Evolutionary conservation across 495 filamentous ascomycete species (phyloP), one percentile per base, ranked within the genome.

Genomic region (Lepraria neglecta): DNA sequence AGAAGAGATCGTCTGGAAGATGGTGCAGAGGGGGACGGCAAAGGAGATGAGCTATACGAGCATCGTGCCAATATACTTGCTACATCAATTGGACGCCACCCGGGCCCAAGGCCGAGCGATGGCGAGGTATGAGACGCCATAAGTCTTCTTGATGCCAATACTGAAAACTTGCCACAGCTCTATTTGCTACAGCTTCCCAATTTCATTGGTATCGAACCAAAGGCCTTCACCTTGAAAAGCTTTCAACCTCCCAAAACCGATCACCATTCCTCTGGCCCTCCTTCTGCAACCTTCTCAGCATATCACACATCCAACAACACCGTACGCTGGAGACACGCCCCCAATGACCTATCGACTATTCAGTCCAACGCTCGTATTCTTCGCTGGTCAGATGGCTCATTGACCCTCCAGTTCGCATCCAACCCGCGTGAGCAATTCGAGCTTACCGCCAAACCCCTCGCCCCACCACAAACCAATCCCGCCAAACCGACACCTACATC

Each of bases 321-420:
- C 14, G 74, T 89, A 28, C 86, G 86, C 67, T 87, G 87, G 84
- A 81, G 87, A 56, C 80, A 81, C 64, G 82, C 86, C 47, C 86
- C 85, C n/a, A 78, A 76, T 12, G 74, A 87, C 60, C 77, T 79
- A 7, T 66, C 71, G 14, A 71, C 80, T 42, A 74, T 90, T 12
- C 82, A 88, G 67, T 92, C 88, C 42, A 94, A 94, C 70, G 81
- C 89, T 6, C 82, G 87, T 50, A 76, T 92, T 31, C 82, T 90
- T 59, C 82, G 80, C 62, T 95, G 90, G 90, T 88, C 87, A 61
- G 90, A 95, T 67, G 90, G 90, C 43, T 91, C 88, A 6, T 72
- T 91, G 31, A 95, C 92, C 17, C 77, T 97, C 11, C 87, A 90
- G 68, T 75, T 90, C 40, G 87, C 84, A 27, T 83, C 82, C 0